Conservation (phyloP, 208 protist genomes). For the Balamuthia mandrillaris region DNA sequence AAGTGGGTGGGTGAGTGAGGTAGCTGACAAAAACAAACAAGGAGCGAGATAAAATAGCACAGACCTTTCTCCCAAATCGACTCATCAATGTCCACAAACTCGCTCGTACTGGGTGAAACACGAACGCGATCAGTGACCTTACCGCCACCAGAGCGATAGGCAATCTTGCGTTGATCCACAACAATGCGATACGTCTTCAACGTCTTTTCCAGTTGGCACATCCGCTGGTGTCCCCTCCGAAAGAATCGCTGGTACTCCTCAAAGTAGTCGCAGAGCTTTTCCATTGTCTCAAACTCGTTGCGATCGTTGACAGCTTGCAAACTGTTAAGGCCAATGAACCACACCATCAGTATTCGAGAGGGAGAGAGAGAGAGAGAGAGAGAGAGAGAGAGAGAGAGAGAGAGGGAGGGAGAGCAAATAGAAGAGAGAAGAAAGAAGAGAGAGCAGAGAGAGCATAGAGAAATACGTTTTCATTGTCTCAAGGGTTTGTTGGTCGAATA, state of each 20-base stretch:
- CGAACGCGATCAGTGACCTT: slow-evolving; percentile 18
- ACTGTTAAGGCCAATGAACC: neutral
- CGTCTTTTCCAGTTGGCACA: neutral
- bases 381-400: neutral
- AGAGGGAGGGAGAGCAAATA: neutral
- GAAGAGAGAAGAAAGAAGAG: neutral
- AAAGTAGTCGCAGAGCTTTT: slow-evolving; percentile 7
- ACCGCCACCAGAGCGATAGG: neutral
- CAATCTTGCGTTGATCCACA: neutral
- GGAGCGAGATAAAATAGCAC: neutral
- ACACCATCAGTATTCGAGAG: neutral
- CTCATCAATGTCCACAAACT: slow-evolving; percentile 8
- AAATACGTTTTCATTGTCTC: slow-evolving; percentile 13
- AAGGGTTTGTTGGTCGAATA: neutral
- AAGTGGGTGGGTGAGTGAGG: neutral
- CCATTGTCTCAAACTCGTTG: slow-evolving; percentile 8
- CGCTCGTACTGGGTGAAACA: neutral
- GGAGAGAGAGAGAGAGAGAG: neutral
- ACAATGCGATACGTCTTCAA: neutral
- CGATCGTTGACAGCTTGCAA: neutral
- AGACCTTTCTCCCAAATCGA: slow-evolving; percentile 22
- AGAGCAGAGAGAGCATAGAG: neutral
- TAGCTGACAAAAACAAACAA: neutral
- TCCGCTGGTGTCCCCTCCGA: neutral
- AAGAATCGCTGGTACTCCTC: slow-evolving; percentile 12